A percentile compares a stretch with the other conserved stretches of the same genome.
These are phyloP conservation scores for Ambrosia trifida DNA, from an alignment of 129 eudicot species.

Conservation along the genomic window DNA sequence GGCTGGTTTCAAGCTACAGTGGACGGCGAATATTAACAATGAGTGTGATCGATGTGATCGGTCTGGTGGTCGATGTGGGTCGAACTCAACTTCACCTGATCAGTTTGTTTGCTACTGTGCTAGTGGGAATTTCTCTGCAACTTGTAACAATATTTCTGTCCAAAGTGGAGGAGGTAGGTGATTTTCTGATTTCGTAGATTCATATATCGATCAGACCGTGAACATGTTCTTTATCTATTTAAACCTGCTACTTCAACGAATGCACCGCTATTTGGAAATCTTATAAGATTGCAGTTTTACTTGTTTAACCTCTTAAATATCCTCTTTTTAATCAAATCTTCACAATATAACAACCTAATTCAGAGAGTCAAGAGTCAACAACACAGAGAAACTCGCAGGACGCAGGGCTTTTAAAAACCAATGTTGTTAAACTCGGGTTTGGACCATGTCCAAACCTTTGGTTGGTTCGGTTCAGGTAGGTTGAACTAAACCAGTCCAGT, in stretches of 20 bases:
- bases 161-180: neutral
- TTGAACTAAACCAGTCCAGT: no score
- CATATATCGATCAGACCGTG: neutral
- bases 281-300: neutral
- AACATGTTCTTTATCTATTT: no score
- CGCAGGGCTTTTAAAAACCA: no score
- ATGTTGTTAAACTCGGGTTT: no score
- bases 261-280: no score
- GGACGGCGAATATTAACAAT: constrained; percentile 29
- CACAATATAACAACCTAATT: neutral
- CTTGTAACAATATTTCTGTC: constrained; percentile 6
- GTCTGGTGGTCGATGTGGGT: constrained; percentile 57
- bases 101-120: constrained; percentile 45
- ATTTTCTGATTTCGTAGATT: neutral
- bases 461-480: no score
- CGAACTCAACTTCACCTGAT: neutral
- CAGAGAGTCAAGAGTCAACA: no score
- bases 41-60: constrained; percentile 32
- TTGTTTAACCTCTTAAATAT: no score
- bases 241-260: no score
- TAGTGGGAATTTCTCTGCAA: constrained; percentile 20
- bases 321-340: no score
- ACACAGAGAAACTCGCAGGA: no score
- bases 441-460: no score
- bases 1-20: constrained; percentile 43